A percentile compares a stretch with the other conserved stretches of the same genome.
These are phyloP conservation scores for Teratosphaeria nubilosa DNA, from an alignment of 2,329 filamentous ascomycete species.

Conservation along the genomic window DNA sequence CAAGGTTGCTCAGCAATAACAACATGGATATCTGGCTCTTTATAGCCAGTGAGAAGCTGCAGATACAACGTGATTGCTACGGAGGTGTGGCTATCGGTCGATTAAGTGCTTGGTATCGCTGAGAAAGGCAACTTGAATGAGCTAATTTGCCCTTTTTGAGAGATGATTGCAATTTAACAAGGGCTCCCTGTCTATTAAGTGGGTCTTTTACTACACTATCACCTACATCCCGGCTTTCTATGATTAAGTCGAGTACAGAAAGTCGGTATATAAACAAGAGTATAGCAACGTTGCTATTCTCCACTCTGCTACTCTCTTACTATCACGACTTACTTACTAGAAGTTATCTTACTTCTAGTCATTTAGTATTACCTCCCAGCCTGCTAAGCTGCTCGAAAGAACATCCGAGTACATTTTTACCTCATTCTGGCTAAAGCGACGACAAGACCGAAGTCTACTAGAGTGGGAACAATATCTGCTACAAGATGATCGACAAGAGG, in stretches of 20 bases:
- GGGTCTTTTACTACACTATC: too few relatives aligned
- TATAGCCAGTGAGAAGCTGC: too few relatives aligned
- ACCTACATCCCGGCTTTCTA: background rate
- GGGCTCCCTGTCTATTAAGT: too few relatives aligned
- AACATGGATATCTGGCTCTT: too few relatives aligned
- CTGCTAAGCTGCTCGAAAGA: background rate
- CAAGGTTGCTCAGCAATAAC: too few relatives aligned
- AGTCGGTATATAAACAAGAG: background rate
- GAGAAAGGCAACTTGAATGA: too few relatives aligned
- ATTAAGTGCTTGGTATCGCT: too few relatives aligned
- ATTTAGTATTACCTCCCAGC: background rate
- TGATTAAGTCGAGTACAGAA: background rate
- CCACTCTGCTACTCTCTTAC: background rate
- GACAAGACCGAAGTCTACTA: background rate
- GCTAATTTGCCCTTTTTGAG: too few relatives aligned
- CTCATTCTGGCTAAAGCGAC: background rate
- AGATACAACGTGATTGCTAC: too few relatives aligned
- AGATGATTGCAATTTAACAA: too few relatives aligned
- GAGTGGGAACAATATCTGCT: background rate
- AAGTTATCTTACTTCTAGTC: background rate
- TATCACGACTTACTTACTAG: background rate
- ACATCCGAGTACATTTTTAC: background rate
- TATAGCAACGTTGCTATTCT: background rate
- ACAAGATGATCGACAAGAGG: background rate
- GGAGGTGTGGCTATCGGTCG: too few relatives aligned